These are phyloP conservation scores for Inga laurina DNA, from an alignment of 306 rosid species.

Conservation along the genomic window DNA sequence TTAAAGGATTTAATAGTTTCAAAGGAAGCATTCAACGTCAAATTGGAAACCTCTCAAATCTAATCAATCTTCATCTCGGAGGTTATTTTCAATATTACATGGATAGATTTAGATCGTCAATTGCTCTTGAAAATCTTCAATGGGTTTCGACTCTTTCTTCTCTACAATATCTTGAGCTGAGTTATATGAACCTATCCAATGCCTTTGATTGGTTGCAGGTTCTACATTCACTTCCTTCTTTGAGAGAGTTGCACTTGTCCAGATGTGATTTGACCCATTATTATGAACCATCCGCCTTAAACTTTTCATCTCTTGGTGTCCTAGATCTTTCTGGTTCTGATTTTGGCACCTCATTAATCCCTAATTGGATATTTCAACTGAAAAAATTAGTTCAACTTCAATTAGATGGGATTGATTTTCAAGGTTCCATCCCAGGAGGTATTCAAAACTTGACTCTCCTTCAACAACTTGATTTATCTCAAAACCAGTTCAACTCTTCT, in stretches of 20 bases:
- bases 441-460: conserved; percentile 33
- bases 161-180: conserved; percentile 19
- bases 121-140: background rate
- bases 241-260: background rate
- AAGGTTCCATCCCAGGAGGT: background rate
- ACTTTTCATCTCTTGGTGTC: background rate
- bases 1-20: no score
- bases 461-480: background rate
- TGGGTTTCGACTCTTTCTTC: conserved; percentile 6
- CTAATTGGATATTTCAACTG: conserved; percentile 3
- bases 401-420: rapidly evolving
- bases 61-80: no score
- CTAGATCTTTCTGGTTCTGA: background rate
- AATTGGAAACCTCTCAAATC: no score
- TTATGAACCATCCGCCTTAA: background rate
- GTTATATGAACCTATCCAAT: background rate
- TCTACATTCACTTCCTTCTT: conserved; percentile 26
- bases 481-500: background rate
- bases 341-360: background rate
- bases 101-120: no score
- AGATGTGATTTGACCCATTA: rapidly evolving
- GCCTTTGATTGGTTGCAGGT: conserved; percentile 25
- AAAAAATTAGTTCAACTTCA: background rate
- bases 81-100: background rate
- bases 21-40: no score